Base-by-base conservation (phyloP, 805 yeast genomes). In the Candida palmyrensis region DNA sequence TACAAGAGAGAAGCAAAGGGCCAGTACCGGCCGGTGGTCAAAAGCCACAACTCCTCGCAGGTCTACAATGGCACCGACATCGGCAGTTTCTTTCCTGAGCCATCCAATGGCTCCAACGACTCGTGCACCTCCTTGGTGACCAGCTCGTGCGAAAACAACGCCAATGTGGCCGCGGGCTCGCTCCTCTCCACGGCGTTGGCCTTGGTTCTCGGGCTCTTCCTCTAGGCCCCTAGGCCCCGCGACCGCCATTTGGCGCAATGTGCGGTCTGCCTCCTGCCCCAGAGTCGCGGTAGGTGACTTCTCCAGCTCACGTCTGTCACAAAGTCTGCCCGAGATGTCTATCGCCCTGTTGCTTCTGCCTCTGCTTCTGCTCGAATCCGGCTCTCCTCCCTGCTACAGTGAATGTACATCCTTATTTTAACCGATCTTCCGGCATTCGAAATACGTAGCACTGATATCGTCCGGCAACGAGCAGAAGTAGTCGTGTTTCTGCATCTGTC, bases 391-490 rank as follows among this genome's bases (percentile, higher is more conserved):
- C n/a, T n/a, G n/a, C n/a, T n/a, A n/a, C n/a, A n/a, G n/a, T n/a
- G n/a, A n/a, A n/a, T n/a, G n/a, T n/a, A n/a, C n/a, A 26, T n/a
- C 7, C n/a, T n/a, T n/a, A n/a, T 17, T 29, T 30, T 23, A 27
- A 3, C 27, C 16, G 18, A 58, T 68, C 40, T 66, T 67, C 40
- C 75, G 54, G 53, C 77, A 71, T 43, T 71, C 77, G 43, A 71
- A 71, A 40, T 71, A 70, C 1, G 75, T 71, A 22, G 73, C 72
- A 35, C 59, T 61, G 17, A 71, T 55, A 24, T 70, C 70, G 27
- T 67, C 63, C 4, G 76, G 73, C 25, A 71, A 57, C 1, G 74
- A 67, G 42, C 77, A 71, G 42, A 69, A 71, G 47, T 67, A 71
- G 26, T 68, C 72, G 47, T 65, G 53, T 15, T 55, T 57, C 38